Conservation (phyloP, 495 filamentous ascomycete genomes). For the Extremus antarcticus region DNA sequence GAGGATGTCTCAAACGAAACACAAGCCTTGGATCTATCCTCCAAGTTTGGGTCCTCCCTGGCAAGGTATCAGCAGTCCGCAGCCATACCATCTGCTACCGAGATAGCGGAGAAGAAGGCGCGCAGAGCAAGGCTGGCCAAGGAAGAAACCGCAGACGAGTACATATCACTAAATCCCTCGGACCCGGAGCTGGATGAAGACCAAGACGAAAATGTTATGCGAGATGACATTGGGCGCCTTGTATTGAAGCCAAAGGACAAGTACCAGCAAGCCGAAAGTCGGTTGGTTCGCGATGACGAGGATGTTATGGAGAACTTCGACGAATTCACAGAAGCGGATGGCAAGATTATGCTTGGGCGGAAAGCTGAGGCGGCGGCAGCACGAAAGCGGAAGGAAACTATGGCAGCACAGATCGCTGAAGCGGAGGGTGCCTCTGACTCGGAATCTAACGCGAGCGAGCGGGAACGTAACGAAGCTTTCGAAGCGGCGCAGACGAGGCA, state of each 20-base stretch:
- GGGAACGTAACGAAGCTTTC: slow-evolving; percentile 72
- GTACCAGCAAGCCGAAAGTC: slow-evolving; percentile 49
- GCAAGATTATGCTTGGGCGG: slow-evolving; percentile 62
- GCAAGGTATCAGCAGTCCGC: slow-evolving; percentile 29
- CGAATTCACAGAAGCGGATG: slow-evolving; percentile 72
- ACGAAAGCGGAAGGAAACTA: slow-evolving; percentile 55
- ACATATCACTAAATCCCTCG: slow-evolving; percentile 61
- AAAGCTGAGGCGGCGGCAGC: slow-evolving; percentile 70
- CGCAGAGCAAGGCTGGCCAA: slow-evolving; percentile 69
- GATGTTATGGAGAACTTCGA: slow-evolving; percentile 93
- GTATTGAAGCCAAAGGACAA: slow-evolving; percentile 31
- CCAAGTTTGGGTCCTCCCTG: slow-evolving; percentile 48
- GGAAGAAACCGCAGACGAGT: slow-evolving; percentile 52
- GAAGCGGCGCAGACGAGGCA: slow-evolving; percentile 78
- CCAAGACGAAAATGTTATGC: slow-evolving; percentile 29
- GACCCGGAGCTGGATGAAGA: slow-evolving; percentile 33
- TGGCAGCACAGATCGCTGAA: slow-evolving; percentile 73
- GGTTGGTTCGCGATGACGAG: slow-evolving; percentile 80
- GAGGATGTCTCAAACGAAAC: slow-evolving; percentile 9
- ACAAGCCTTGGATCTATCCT: slow-evolving; percentile 53
- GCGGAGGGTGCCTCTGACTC: slow-evolving; percentile 54
- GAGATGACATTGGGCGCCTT: slow-evolving; percentile 11
- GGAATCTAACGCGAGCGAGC: slow-evolving; percentile 59
- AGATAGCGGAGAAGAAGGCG: slow-evolving; percentile 87
- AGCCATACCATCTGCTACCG: slow-evolving; percentile 68